Evolutionary conservation across 192 early-diverging fungal genomes (phyloP).

Genomic region (Backusella macrospora): DNA sequence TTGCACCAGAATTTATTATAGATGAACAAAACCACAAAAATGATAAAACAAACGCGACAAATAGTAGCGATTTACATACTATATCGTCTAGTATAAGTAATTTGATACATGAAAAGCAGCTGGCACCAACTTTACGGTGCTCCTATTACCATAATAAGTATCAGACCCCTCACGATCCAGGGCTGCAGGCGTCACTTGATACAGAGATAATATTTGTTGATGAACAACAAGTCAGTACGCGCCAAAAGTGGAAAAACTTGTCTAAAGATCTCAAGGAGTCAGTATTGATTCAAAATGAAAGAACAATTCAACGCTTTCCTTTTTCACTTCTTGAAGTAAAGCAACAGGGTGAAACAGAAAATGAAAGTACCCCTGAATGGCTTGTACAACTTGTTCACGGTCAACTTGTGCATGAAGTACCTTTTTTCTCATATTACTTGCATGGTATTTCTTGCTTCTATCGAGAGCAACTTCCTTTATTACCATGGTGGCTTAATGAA

Average conservation of each 20-base stretch:
- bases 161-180: background rate
- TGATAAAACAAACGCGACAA: background rate
- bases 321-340: conserved; percentile 8
- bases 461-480: background rate
- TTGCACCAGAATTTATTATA: background rate
- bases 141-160: conserved; percentile 3
- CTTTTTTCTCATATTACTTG: conserved; percentile 12
- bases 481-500: conserved; percentile 15
- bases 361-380: conserved; percentile 8
- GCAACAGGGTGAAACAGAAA: background rate
- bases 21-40: background rate
- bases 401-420: conserved; percentile 14
- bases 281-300: background rate
- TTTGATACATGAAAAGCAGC: background rate
- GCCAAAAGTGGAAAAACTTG: background rate
- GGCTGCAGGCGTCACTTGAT: conserved; percentile 7
- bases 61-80: background rate
- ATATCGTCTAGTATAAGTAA: conserved; percentile 1
- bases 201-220: conserved; percentile 12
- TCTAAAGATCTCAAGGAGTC: background rate
- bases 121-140: background rate
- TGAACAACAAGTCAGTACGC: background rate
- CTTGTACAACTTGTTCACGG: background rate
- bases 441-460: conserved; percentile 12
- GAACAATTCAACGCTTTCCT: background rate